Base-by-base conservation (phyloP, 2,329 filamentous ascomycete species). In the Calcarisporium arbuscula region DNA sequence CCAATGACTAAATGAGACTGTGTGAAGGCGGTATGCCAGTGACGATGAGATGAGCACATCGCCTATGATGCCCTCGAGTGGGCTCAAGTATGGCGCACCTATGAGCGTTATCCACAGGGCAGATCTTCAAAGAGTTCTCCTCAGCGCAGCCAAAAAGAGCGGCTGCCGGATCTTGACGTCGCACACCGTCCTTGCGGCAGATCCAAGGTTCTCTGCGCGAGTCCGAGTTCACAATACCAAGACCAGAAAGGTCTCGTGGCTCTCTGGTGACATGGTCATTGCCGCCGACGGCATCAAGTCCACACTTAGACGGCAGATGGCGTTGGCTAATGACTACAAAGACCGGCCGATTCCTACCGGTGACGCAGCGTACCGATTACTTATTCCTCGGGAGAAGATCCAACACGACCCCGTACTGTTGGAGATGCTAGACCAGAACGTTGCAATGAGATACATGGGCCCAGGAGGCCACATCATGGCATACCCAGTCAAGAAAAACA, bases 401-500 rank as follows among this genome's bases (percentile, higher is more conserved):
- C 58, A 68, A 36, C 46, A 72, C 16, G 82, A 88, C 46, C 71
- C 81, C 0, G 80, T 85, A 43, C 65, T 87, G 30, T 63, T 81
- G 17, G 64, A 57, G 1, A 63, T 84, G 5, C 61, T 83, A 10
- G 65, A 77, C 28, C 63, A 63, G 12, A 70, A 79, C 36, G 59
- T 62, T 6, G 77, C 76, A 1, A 72, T 71, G 2, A 66, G 79
- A 25, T 83, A 76, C 73, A 79, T 82, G 32, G 78, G 79, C n/a
- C 70, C 73, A 38, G 73, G 74, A 49, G 66, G 75, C 5, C 80
- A 83, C 44, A 76, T 82, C 41, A 82, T 84, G 49, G 78, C 76
- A 2, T 84, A 84, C 48, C 70, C 78, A 0, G 69, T 84, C 19
- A 68, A 72, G 35, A 67, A 68, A 43, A 77, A 82, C 48, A 67